Base-by-base conservation (phyloP, 2,329 filamentous ascomycete species). In the Hymenoscyphus linearis region DNA sequence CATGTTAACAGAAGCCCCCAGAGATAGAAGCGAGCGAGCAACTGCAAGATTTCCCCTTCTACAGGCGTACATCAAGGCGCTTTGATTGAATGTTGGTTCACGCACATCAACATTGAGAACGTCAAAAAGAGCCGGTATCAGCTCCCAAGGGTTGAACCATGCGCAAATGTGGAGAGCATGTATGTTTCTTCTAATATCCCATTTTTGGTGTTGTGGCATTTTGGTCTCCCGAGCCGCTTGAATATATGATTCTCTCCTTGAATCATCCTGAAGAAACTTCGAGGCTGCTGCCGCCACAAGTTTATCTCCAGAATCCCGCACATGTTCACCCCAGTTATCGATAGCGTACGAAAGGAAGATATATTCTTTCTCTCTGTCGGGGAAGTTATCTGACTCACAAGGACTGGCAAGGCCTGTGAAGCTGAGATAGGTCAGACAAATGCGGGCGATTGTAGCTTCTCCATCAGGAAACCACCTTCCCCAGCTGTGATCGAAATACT, bases 61-160 rank as follows among this genome's bases (percentile, higher is more conserved):
- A 22, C 65, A 62, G 13, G 66, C 67, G 69, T 74, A 53, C 72
- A 74, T 72, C 16, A 76, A 58, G 4, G 71, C 68, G 3, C 73
- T 74, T 16, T 71, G 70, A 0, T 71, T 73, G 44, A 74, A 61
- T 4, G 60, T 67, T 5, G 61, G 53, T 34, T 68, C 62, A 31
- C 44, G 25, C 4, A 62, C 58, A 58, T 66, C 59, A 2, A 65
- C 18, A 50, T 61, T 58, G 3, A 54, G n/a, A 1, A 27, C 16
- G 7, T 58, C 27, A 16, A 58, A 57, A 18, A 66, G 36, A 2
- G 31, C 55, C 10, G 60, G 26, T 16, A 66, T 62, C 36, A 64
- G 16, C 4, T 52, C 44, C 22, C 34, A 36, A 4, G 64, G 37
- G 35, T 64, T 54, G 25, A 65, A 67, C 65, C 65, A 67, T 3